Evolutionary conservation across 495 filamentous ascomycete genomes (phyloP), one percentile per base, ranked within the genome.

Genomic region (Venustampulla echinocandica): DNA sequence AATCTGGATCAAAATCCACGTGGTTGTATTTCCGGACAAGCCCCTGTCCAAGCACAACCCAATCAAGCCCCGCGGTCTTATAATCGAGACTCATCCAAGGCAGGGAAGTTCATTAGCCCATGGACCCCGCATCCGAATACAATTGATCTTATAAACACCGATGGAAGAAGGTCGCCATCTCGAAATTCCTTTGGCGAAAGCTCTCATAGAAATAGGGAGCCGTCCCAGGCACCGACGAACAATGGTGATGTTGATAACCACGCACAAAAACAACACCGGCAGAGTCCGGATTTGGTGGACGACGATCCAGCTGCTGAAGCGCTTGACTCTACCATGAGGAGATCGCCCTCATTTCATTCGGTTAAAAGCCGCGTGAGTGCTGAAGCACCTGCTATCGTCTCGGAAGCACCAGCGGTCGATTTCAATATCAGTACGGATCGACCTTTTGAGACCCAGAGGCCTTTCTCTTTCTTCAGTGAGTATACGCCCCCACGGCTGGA

Each of bases 1-100:
- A 43, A 17, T 24, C 47, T 48, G 20, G 17, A 17, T 30, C 28
- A 35, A 7, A 37, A 30, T 13, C 37, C 10, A 7, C 50, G 43
- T 20, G 44, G 39, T 7, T 45, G 44, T 4, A 48, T 45, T 5
- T 53, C 50, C 10, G 33, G 44, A 24, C 48, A 39, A 22, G 44
- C 48, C n/a, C 41, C 33, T 14, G 13, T 38, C 11, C 33, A 40
- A 19, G 23, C 30, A 7, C 18, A 10, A 14, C 33, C 33, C 4
- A 10, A 9, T 15, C 15, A 17, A 4, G 35, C 14, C 27, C 37
- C 44, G 6, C 15, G 13, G 15, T 34, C 42, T 9, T 21, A 25
- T 14, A 5, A 15, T 11, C 25, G 49, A 22, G 49, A 52, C 11
- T 15, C 49, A 1, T 52, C 42, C 17, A 34, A 13, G 2, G 48